Base-by-base conservation (phyloP, 2,329 filamentous ascomycete genomes). In the Fusarium sp. region DNA sequence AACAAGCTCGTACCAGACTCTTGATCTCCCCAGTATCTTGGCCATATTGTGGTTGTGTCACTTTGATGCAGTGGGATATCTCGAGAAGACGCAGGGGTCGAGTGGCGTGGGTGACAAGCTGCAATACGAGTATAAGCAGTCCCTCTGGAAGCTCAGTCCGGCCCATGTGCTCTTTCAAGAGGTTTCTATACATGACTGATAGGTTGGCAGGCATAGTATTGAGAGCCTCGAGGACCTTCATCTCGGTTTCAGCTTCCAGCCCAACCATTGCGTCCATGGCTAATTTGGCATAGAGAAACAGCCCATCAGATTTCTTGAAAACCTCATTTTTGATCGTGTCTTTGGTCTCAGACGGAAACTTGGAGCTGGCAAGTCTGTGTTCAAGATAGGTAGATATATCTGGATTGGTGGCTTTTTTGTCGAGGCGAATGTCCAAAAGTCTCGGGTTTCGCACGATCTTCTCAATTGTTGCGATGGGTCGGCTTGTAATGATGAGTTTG, bases 401-500 rank as follows among this genome's bases (percentile, higher is more conserved):
- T 2, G 59, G 48, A 24, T 83, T 78, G 3, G 84, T 79, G 7
- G 74, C 53, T 8, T 56, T 59, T 29, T 77, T 74, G 10, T 81
- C 72, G 3, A 86, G 76, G 2, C 78, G 74, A n/a, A 85, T 65
- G 3, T 78, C 26, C 1, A 56, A 3, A 3, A 16, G 2, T 11
- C 18, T 33, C 4, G 41, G 1, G 3, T 56, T 41, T 1, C 43
- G 28, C 2, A 26, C 2, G 70, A 60, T 0, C 29, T 43, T 60
- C 26, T 84, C 78, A 6, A 79, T 63, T 3, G 24, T 66, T 8
- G 72, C 47, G 6, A 78, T 66, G 2, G 80, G 81, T 1, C 83
- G 80, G 61, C 82, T 84, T 1, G 84, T 85, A 7, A 84, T 76
- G 1, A 84, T 29, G 0, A 85, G 63, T 61, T 84, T 85, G 62